Conservation (phyloP, 768 basidiomycete genomes). For the Trametes elegans region DNA sequence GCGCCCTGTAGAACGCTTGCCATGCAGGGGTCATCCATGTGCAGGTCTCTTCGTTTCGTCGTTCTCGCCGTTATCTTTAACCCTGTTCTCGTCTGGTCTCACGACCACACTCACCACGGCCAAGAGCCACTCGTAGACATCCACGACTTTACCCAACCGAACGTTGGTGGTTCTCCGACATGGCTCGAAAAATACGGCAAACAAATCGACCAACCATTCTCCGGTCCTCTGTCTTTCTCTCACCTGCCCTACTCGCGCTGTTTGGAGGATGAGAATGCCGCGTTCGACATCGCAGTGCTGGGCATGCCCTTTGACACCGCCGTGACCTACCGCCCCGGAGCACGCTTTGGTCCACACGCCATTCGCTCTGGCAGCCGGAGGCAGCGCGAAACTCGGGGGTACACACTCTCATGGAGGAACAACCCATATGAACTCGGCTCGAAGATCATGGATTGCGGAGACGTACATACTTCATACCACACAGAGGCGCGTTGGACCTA, state of each 20-base stretch:
- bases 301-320: constrained; percentile 81
- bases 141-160: constrained; percentile 5
- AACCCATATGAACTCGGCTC: constrained; percentile 60
- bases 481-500: background rate
- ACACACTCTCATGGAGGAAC: constrained; percentile 68
- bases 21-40: too few species aligned
- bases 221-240: constrained; percentile 81
- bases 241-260: constrained; percentile 76
- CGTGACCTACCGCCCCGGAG: constrained; percentile 54
- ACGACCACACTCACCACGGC: background rate
- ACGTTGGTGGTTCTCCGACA: constrained; percentile 31
- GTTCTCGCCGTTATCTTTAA: background rate
- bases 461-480: constrained; percentile 43
- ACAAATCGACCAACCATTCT: constrained; percentile 71
- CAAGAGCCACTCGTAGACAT: constrained; percentile 11
- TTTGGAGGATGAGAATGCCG: constrained; percentile 51
- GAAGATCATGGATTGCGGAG: constrained; percentile 80
- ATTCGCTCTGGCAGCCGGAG: constrained; percentile 79
- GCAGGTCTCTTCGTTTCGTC: background rate
- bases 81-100: background rate
- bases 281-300: constrained; percentile 76
- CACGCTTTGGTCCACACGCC: constrained; percentile 84
- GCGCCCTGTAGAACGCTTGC: too few species aligned
- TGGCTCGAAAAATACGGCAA: constrained; percentile 76
- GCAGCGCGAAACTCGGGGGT: constrained; percentile 57